Percentiles rank a stretch among this genome's conserved stretches.
phyloP scores from a whole-genome alignment of 805 yeast genomes.

The Cyberlindnera suaveolens region DNA sequence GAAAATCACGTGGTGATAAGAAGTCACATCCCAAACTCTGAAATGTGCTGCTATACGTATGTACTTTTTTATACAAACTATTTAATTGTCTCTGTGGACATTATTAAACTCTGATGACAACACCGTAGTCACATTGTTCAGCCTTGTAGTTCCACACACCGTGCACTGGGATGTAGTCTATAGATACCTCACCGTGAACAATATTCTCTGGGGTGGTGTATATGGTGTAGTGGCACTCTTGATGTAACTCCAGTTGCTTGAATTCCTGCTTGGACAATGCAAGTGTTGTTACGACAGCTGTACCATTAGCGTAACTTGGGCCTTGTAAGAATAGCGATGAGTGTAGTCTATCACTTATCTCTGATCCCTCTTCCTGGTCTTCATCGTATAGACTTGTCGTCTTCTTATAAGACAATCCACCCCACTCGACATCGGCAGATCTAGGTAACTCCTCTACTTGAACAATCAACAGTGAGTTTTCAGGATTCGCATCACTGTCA shows the following conservation, averaged over 20 bases:
- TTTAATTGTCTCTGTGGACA: no score
- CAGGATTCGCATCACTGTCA: slow-evolving; percentile 21
- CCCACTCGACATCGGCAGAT: slow-evolving; percentile 68
- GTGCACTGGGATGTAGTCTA: slow-evolving; percentile 25
- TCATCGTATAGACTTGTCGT: slow-evolving; percentile 31
- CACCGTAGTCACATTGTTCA: slow-evolving; percentile 16
- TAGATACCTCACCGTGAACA: slow-evolving; percentile 2
- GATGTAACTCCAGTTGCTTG: slow-evolving; percentile 3
- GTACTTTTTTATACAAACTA: no score
- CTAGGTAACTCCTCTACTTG: slow-evolving; percentile 56
- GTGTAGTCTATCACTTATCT: neutral
- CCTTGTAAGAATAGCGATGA: slow-evolving; percentile 2
- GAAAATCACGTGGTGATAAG: neutral
- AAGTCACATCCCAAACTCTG: neutral
- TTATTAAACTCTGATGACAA: slow-evolving; percentile 16
- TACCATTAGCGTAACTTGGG: slow-evolving; percentile 11
- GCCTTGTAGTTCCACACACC: slow-evolving; percentile 24
- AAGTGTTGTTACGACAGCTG: slow-evolving; percentile 15
- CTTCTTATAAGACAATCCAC: slow-evolving; percentile 49
- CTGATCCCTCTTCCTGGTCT: slow-evolving; percentile 33
- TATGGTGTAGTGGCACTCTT: slow-evolving; percentile 17
- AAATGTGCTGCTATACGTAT: no score
- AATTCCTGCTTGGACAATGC: slow-evolving; percentile 14
- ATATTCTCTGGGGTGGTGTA: slow-evolving; percentile 15
- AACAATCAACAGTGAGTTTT: slow-evolving; percentile 39